These are phyloP conservation scores for Triticum dicoccoides DNA, from an alignment of 176 grass and related monocot genomes.

Conservation along the genomic window DNA sequence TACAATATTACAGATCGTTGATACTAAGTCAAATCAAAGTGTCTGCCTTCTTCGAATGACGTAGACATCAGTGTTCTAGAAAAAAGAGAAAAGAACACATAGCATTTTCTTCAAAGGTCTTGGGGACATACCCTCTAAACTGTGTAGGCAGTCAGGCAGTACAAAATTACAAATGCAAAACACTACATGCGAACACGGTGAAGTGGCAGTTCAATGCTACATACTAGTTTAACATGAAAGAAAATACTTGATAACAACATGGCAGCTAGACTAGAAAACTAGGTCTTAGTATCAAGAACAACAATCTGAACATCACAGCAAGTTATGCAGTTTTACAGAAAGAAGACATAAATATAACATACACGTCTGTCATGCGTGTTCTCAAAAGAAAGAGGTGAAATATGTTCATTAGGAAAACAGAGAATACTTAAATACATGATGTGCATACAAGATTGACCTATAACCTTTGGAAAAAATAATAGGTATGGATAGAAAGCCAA, in stretches of 20 bases:
- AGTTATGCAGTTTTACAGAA: conserved; percentile 8
- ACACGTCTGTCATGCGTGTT: background rate
- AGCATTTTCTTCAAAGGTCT: background rate
- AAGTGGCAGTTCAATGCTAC: background rate
- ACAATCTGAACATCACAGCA: background rate
- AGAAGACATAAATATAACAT: background rate
- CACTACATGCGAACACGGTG: background rate
- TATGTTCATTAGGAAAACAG: background rate
- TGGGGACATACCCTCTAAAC: background rate
- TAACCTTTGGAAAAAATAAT: background rate
- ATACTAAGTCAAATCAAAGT: background rate
- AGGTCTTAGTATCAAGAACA: conserved; percentile 6
- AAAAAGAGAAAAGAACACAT: background rate
- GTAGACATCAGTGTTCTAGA: background rate
- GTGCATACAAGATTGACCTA: background rate
- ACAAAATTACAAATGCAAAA: background rate
- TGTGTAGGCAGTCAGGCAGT: background rate
- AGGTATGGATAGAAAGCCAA: background rate
- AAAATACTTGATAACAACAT: background rate
- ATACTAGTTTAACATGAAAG: background rate
- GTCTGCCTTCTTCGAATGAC: background rate
- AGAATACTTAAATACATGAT: conserved; percentile 4
- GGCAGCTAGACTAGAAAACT: conserved; percentile 2
- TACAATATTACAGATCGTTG: conserved; percentile 3
- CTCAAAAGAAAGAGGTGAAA: background rate